Conservation (phyloP, 495 filamentous ascomycete genomes). For the Podospora tetraspora region DNA sequence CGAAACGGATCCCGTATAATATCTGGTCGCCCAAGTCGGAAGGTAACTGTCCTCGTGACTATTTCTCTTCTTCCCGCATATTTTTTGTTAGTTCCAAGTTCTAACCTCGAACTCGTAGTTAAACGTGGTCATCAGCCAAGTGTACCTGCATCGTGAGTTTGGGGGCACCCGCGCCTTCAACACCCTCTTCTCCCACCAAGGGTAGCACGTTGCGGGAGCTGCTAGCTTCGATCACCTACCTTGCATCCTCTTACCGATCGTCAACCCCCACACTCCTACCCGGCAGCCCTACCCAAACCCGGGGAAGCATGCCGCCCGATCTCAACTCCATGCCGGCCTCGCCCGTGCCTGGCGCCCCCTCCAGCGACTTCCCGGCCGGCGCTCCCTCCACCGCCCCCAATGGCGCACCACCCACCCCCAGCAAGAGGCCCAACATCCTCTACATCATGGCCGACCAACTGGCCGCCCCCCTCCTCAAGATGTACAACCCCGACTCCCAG, state of each 20-base stretch:
- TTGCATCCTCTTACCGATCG: neutral
- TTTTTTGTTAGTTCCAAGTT: neutral
- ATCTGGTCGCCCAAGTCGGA: neutral
- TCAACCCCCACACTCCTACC: neutral
- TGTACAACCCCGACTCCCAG: slow-evolving; percentile 72
- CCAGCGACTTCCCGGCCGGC: slow-evolving; percentile 13
- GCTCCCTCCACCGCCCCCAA: slow-evolving; percentile 13
- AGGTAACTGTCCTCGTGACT: neutral
- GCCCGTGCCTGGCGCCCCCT: slow-evolving; percentile 16
- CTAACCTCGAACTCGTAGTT: neutral
- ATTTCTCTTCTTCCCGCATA: neutral
- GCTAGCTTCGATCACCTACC: neutral
- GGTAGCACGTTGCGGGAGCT: neutral
- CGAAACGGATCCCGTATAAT: neutral
- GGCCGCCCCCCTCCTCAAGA: slow-evolving; percentile 74
- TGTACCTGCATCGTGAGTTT: neutral
- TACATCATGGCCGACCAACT: slow-evolving; percentile 87
- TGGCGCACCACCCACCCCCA: slow-evolving; percentile 5
- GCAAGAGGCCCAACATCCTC: slow-evolving; percentile 35
- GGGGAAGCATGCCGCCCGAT: slow-evolving; percentile 47
- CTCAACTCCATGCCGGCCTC: slow-evolving; percentile 48
- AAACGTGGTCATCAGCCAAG: neutral
- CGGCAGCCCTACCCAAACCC: neutral
- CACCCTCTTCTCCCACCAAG: neutral
- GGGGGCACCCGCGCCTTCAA: neutral